These are phyloP conservation scores for Diaporthe australafricana DNA, from an alignment of 2,329 filamentous ascomycete genomes.

Conservation along the genomic window DNA sequence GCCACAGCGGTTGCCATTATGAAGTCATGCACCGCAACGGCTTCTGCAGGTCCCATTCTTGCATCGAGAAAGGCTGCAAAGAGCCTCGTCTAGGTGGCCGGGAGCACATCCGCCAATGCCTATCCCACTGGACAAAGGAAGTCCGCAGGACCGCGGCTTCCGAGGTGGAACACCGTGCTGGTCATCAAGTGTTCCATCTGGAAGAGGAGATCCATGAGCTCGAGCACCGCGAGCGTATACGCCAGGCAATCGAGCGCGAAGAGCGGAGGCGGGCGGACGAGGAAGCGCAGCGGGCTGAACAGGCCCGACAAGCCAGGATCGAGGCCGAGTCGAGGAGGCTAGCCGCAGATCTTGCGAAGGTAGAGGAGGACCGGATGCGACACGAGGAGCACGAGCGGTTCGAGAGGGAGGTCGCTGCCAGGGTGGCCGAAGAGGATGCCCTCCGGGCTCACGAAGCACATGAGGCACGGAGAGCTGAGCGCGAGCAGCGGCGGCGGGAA, in stretches of 20 bases:
- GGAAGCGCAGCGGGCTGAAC: background rate
- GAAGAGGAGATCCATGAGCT: slow-evolving; percentile 20
- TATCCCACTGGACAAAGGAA: slow-evolving; percentile 16
- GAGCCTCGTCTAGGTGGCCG: slow-evolving; percentile 19
- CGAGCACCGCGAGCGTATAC: background rate
- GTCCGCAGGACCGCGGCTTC: background rate
- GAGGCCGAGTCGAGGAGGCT: background rate
- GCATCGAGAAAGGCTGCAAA: slow-evolving; percentile 21
- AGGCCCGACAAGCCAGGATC: background rate
- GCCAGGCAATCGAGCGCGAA: background rate
- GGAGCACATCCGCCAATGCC: slow-evolving; percentile 22
- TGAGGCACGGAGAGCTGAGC: background rate
- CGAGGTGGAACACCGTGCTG: background rate
- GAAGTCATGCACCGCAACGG: slow-evolving; percentile 24
- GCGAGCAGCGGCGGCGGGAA: background rate
- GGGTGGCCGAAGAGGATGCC: background rate
- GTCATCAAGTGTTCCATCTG: background rate
- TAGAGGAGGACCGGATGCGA: background rate
- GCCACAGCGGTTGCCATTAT: slow-evolving; percentile 8
- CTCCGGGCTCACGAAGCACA: background rate
- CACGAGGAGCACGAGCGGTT: background rate
- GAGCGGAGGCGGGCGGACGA: background rate
- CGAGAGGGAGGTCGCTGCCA: background rate
- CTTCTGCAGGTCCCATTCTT: slow-evolving; percentile 29
- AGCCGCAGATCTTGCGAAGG: background rate